A percentile compares a stretch with the other conserved stretches of the same genome.
These are phyloP conservation scores for Mortierella sp. DNA, from an alignment of 371 early-diverging fungal species.

Conservation along the genomic window DNA sequence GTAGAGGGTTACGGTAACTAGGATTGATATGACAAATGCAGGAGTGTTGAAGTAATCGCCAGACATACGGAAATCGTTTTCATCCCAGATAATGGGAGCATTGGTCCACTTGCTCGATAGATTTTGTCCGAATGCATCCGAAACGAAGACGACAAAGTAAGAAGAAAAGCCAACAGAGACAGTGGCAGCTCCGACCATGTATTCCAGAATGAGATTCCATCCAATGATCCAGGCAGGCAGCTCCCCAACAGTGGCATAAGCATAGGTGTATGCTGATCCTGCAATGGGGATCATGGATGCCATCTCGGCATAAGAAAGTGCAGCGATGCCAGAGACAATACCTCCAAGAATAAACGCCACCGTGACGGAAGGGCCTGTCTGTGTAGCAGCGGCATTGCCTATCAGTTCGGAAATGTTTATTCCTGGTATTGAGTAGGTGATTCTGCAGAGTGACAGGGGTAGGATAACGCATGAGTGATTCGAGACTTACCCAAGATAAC, in stretches of 20 bases:
- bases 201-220: constrained; percentile 90
- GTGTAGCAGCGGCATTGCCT: constrained; percentile 79
- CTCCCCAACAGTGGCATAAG: constrained; percentile 89
- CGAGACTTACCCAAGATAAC: constrained; percentile 58
- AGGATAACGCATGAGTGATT: neutral
- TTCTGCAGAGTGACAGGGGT: no score
- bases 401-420: constrained; percentile 59
- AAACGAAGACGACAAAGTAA: constrained; percentile 79
- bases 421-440: neutral
- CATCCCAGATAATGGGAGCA: constrained; percentile 74
- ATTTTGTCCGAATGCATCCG: constrained; percentile 65
- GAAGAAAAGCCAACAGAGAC: constrained; percentile 81
- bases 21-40: constrained; percentile 74
- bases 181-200: constrained; percentile 82
- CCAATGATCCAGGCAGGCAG: constrained; percentile 86
- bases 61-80: constrained; percentile 57
- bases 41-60: constrained; percentile 81
- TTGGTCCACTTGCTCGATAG: constrained; percentile 66
- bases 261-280: constrained; percentile 88
- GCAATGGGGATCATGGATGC: constrained; percentile 87
- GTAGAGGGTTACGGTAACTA: constrained; percentile 69
- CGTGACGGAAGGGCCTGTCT: constrained; percentile 88
- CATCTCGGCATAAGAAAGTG: constrained; percentile 86
- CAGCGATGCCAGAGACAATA: constrained; percentile 78
- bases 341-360: constrained; percentile 82